Base-by-base conservation (phyloP, 2,329 filamentous ascomycete genomes). In the Alternaria metachromatica region DNA sequence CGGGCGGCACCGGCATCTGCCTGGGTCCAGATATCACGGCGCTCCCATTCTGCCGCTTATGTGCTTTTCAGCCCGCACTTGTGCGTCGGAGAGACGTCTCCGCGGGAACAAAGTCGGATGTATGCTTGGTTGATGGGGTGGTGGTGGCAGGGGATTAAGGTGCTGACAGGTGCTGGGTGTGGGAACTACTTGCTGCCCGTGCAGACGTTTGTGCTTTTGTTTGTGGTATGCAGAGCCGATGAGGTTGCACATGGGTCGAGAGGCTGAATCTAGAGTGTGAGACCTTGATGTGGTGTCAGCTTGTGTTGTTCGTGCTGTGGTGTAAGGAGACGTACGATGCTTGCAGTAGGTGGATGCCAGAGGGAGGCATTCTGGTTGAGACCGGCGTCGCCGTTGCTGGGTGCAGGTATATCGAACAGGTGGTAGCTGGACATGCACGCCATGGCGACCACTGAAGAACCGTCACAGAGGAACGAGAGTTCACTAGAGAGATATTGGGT, bases 211-310 rank as follows among this genome's bases (percentile, higher is more conserved):
- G 20, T 53, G 20, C 49, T 53, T 53, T 53, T 53, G 20, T 33
- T 25, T 53, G 15, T 25, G 7, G 28, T 41, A 53, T 41, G 28
- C 49, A n/a, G 15, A 53, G 49, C 49, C 49, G 49, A 53, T 20
- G 44, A 49, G 13, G 55, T 58, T 33, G n/a, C 55, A 23, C 26
- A 18, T 26, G 11, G 55, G 25, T 20, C 4, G 46, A 33, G 43
- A 57, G 55, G 55, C 55, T 57, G 55, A 57, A 33, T 48, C 49
- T 51, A 37, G 49, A 25, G 49, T 41, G 30, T 41, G 11, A 53
- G 49, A 53, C 30, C 9, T 37, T 41, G 30, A n/a, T 23, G 49
- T 53, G 20, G 30, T 53, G 28, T 58, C 44, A 58, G 55, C 44
- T 58, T 49, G 44, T 12, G 21, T 58, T 21, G 44, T 58, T 10